Conservation (phyloP, 768 basidiomycete species). For the Kwoniella bestiolae region DNA sequence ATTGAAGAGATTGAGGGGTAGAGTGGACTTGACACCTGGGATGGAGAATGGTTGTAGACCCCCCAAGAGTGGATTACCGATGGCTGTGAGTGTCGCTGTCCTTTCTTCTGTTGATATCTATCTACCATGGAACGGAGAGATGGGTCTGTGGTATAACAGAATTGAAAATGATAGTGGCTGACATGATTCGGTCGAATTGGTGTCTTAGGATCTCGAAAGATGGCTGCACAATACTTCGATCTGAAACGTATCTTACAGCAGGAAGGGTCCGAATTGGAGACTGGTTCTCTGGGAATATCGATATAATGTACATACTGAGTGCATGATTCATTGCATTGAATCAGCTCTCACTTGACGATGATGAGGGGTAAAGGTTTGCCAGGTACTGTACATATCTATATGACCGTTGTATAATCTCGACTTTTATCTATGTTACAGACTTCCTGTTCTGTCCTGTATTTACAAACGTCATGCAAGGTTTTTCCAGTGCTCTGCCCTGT, state of each 20-base stretch:
- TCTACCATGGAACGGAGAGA: too few relatives aligned
- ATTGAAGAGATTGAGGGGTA: slow-evolving; percentile 7
- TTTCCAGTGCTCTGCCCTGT: too few relatives aligned
- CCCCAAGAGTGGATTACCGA: slow-evolving; percentile 36
- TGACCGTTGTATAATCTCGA: too few relatives aligned
- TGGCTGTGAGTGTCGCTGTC: slow-evolving; percentile 22
- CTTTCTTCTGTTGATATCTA: neutral
- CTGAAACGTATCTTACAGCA: neutral
- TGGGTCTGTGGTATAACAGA: too few relatives aligned
- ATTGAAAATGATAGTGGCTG: neutral
- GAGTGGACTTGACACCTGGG: slow-evolving; percentile 43
- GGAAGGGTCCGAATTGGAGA: neutral
- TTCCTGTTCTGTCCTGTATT: too few relatives aligned
- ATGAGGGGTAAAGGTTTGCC: too few relatives aligned
- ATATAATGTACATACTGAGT: too few relatives aligned
- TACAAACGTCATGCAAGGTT: too few relatives aligned
- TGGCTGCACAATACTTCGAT: slow-evolving; percentile 5
- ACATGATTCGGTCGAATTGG: neutral
- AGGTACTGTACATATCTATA: too few relatives aligned
- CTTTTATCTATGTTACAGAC: too few relatives aligned
- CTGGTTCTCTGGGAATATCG: neutral
- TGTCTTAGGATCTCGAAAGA: slow-evolving; percentile 10
- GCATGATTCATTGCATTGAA: too few relatives aligned
- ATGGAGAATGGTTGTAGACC: slow-evolving; percentile 37
- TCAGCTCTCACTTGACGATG: too few relatives aligned